Base-by-base conservation (phyloP, 1,284 basidiomycete species). In the Apiotrichum brassicae region DNA sequence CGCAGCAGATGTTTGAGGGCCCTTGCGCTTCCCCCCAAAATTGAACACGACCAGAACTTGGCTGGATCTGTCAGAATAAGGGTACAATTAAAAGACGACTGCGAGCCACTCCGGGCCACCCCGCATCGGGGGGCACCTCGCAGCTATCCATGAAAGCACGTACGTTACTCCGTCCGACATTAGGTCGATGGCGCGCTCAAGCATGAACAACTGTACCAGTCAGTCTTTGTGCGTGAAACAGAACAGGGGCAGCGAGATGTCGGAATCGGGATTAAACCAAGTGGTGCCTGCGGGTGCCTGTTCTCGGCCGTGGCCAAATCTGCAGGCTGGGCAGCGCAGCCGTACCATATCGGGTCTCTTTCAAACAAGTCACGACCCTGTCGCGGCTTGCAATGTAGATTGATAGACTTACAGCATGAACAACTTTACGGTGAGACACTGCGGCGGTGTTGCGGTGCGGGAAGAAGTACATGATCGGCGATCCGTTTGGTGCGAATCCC, bases 1-100 rank as follows among this genome's bases (percentile, higher is more conserved):
- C 2, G 57, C 43, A 33, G 64, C 46, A 30, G 59, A 62, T 3
- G 62, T 62, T 4, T 64, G 63, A 8, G 64, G 63, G 19, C 67
- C 63, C 54, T 68, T 57, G 13, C 64, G 57, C 43, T 71, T 69
- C 7, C 68, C 71, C n/a, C 56, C 51, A 51, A 71, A 68, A 51
- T 68, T 67, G 56, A 71, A 66, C 13, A 70, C 48, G 34, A 65
- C 61, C 3, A 60, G 39, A 11, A 57, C 51, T 25, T 65, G 56
- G 19, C 62, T 65, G 42, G 13, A 30, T 9, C 24, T 38, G 47
- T 43, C 6, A 25, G 34, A 20, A 8, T 8, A 13, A 1, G 50
- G 43, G 6, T 5, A 35, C 11, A 23, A 13, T 23, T 9, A 8
- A 37, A 4, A 19, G 3, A 19, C 18, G n/a, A 36, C 18, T 6